Conservation (phyloP, 2,329 filamentous ascomycete genomes). For the Arachnomyces sp. region DNA sequence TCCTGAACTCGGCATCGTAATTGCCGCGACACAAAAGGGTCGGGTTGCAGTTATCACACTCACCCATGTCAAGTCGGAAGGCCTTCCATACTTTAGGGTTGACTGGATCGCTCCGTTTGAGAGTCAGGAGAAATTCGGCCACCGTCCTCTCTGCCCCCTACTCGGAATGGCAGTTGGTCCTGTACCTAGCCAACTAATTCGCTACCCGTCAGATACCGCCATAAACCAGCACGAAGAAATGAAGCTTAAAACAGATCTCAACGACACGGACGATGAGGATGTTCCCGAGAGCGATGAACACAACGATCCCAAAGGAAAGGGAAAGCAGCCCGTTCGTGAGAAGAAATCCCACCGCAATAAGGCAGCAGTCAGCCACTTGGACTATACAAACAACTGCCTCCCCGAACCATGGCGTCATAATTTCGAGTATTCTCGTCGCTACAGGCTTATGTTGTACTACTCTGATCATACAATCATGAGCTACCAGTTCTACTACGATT, state of each 20-base stretch:
- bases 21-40: slow-evolving; percentile 52
- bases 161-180: slow-evolving; percentile 52
- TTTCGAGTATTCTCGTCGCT: slow-evolving; percentile 35
- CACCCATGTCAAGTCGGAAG: slow-evolving; percentile 31
- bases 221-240: background rate
- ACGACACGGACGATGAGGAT: slow-evolving; percentile 9
- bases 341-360: background rate
- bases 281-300: slow-evolving; percentile 4
- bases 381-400: background rate
- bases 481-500: slow-evolving; percentile 50
- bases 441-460: slow-evolving; percentile 51
- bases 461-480: slow-evolving; percentile 50
- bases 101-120: slow-evolving; percentile 50
- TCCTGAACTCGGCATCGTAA: slow-evolving; percentile 51
- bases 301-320: background rate
- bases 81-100: slow-evolving; percentile 42
- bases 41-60: slow-evolving; percentile 49
- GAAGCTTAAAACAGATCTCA: background rate
- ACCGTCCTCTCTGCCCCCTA: slow-evolving; percentile 39
- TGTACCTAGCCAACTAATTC: slow-evolving; percentile 44
- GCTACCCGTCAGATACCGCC: no score
- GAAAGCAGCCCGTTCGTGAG: background rate
- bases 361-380: slow-evolving; percentile 9
- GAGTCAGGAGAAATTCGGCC: slow-evolving; percentile 39
- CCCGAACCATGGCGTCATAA: slow-evolving; percentile 28